Evolutionary conservation across 2,329 filamentous ascomycete genomes (phyloP), one percentile per base, ranked within the genome.

Genomic region (Fusarium brevicatenulatum): DNA sequence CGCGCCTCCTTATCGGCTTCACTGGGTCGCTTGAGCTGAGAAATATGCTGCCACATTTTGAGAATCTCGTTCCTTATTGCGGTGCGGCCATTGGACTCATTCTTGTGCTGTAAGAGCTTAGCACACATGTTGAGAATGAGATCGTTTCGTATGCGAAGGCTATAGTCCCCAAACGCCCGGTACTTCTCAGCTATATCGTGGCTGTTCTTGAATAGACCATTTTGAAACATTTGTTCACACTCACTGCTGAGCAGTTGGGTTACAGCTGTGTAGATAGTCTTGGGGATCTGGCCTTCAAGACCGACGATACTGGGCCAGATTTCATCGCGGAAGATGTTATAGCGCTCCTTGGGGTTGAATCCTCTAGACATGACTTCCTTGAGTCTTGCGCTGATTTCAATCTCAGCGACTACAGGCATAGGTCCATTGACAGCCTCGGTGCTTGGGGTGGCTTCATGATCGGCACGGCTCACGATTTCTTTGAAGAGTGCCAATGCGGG

Each of bases 11-110:
- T 47, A 16, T 58, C 58, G 11, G 62, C 37, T 46, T 81, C 78
- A n/a, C 78, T 77, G 9, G 56, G 66, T 16, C 82, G 77, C 46
- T 73, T 78, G 43, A 83, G 70, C 56, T 81, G 79, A 4, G 82
- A 82, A 19, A 83, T 65, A 62, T 82, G 80, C 71, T 80, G 79
- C 82, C 82, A 84, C 58, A 83, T 63, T 18, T 76, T 75, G 36
- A 82, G 43, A 9, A 83, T 73, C 66, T 83, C 80, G 1, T 75
- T 59, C 44, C 79, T 53, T 23, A 81, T 28, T 47, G 37, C 55
- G 4, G 54, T 64, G 30, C 78, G 76, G 10, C 70, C 44, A 18
- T 49, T 34, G 11, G 60, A 60, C 7, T 65, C 37, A 34, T 75
- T 65, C 43, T 73, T 71, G 8, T 44, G n/a, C n/a, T 63, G 59